Base-by-base conservation (phyloP, 1,139 yeast species). In the Kodamaea arcana region DNA sequence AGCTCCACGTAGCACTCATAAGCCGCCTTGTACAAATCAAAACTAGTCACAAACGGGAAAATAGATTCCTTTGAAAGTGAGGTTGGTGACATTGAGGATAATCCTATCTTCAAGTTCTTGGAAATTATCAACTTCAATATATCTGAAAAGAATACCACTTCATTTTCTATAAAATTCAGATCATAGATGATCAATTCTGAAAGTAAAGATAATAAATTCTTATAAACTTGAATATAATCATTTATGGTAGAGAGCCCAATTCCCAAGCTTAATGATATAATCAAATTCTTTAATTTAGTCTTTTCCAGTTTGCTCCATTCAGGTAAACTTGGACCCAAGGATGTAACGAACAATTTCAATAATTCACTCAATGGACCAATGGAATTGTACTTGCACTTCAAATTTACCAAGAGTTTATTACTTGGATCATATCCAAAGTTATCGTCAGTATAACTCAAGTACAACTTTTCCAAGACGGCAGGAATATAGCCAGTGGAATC, bases 401-500 rank as follows among this genome's bases (percentile, higher is more conserved):
- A 52, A 42, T 66, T 66, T 10, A 54, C 46, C 24, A 60, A 50
- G 1, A 52, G 43, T 22, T 48, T 51, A 32, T 52, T 60, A 1
- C 39, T 31, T 9, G 54, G 41, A 25, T 56, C 60, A 34, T 58
- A 56, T 12, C 85, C 81, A 52, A 75, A 87, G 1, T 67, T 52
- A 34, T 63, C 63, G 25, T 53, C 50, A 29, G 66, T 45, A 41
- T 80, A 88, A 36, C 72, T 64, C 1, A 66, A 43, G 48, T 72
- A 71, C 2, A 82, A 50, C 13, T 56, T 58, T 31, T 67, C 66
- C 34, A 85, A 46, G 1, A 74, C 50, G 1, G 58, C 54, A 1
- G 85, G 57, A 1, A 81, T 60, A 32, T 69, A 65, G 8, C 65
- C 46, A 24, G 60, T 62, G 36, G 76, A 69, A 9, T 78, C 75